Evolutionary conservation across 306 rosid species (phyloP).

Genomic region (Mucuna pruriens): DNA sequence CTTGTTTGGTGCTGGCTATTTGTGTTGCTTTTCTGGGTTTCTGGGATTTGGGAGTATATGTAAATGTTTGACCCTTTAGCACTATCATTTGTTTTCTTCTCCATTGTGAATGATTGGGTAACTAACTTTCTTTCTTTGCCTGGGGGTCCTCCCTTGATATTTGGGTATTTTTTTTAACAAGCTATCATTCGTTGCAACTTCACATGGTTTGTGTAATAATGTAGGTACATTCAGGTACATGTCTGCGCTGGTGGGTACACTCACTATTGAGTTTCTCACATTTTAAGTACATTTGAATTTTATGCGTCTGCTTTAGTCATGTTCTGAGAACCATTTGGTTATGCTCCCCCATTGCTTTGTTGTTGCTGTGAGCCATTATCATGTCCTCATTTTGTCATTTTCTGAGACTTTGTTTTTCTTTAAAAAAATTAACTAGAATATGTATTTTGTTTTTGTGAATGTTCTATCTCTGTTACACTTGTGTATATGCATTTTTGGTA

Average conservation of each 20-base stretch:
- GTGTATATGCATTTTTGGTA: not conserved
- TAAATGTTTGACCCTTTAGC: not conserved
- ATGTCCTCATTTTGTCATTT: not conserved
- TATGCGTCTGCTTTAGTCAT: not conserved
- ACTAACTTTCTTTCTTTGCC: not conserved
- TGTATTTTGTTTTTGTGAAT: not conserved
- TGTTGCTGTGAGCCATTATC: not conserved
- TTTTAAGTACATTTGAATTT: slow-evolving; percentile 24
- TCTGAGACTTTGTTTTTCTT: not conserved
- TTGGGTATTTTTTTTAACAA: not conserved
- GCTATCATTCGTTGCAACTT: not conserved
- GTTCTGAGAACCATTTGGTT: not conserved
- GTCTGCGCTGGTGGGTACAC: slow-evolving; percentile 34
- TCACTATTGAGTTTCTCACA: slow-evolving; percentile 30
- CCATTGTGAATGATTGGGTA: slow-evolving; percentile 38
- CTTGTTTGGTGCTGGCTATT: not conserved
- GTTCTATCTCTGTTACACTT: not conserved
- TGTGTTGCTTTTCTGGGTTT: slow-evolving; percentile 22
- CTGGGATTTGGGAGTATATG: not conserved
- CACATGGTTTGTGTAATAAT: slow-evolving; percentile 38
- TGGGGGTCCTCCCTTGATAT: slow-evolving; percentile 4
- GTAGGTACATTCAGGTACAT: slow-evolving; percentile 35
- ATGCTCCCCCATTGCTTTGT: not conserved
- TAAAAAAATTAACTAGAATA: too few relatives aligned
- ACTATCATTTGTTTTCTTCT: slow-evolving; percentile 31